A percentile compares a stretch with the other conserved stretches of the same genome.
phyloP scores from a whole-genome alignment of 768 basidiomycete genomes.

The Mycena alexandri region DNA sequence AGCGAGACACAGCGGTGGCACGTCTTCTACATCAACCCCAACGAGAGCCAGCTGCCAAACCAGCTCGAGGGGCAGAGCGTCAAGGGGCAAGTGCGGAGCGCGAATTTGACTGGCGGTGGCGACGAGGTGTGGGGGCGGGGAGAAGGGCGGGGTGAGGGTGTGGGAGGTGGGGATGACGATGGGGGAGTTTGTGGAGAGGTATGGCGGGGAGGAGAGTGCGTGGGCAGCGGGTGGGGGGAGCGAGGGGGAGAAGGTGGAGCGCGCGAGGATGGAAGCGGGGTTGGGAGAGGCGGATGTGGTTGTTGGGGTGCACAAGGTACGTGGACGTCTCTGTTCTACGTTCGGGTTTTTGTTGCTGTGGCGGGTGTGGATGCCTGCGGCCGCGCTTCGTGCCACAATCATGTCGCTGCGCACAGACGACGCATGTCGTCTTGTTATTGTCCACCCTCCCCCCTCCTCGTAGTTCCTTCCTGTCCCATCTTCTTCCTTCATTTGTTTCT shows the following conservation, averaged over 20 bases:
- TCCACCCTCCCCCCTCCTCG: too few relatives aligned
- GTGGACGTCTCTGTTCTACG: conserved; percentile 33
- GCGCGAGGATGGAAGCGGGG: conserved; percentile 67
- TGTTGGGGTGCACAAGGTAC: conserved; percentile 86
- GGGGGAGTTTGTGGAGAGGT: too few relatives aligned
- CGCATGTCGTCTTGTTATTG: too few relatives aligned
- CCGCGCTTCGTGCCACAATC: too few relatives aligned
- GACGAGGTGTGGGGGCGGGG: conserved; percentile 52
- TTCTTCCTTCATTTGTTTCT: too few relatives aligned
- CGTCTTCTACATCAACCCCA: conserved; percentile 93
- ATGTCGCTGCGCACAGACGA: conserved; percentile 77
- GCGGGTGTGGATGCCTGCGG: too few relatives aligned
- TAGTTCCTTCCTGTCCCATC: too few relatives aligned
- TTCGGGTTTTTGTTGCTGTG: too few relatives aligned
- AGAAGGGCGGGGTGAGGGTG: conserved; percentile 52
- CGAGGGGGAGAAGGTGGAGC: conserved; percentile 69
- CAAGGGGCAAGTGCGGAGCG: conserved; percentile 89
- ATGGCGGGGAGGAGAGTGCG: conserved; percentile 71
- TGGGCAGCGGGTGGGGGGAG: conserved; percentile 72
- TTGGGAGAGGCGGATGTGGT: conserved; percentile 81
- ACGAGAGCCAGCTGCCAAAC: conserved; percentile 94
- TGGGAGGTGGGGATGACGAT: conserved; percentile 91
- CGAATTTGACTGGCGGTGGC: conserved; percentile 86
- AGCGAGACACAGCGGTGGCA: conserved; percentile 93
- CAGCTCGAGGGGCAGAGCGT: conserved; percentile 93